Conservation (phyloP, 2,329 filamentous ascomycete genomes). For the Fonsecaea nubica region DNA sequence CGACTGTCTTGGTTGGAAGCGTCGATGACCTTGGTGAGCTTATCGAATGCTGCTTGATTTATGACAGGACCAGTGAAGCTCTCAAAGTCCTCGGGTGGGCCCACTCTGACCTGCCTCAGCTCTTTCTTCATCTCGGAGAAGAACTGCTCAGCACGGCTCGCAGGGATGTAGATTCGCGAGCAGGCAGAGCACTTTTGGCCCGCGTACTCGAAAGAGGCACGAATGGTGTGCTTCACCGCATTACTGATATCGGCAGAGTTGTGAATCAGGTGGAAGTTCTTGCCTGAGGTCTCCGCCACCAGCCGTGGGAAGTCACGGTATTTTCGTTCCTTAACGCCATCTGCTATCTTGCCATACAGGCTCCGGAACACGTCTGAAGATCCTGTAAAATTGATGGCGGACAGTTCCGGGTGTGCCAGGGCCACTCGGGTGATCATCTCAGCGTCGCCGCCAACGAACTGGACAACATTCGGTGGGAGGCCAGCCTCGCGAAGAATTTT, state of each 20-base stretch:
- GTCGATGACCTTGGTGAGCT: conserved; percentile 74
- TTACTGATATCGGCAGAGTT: conserved; percentile 73
- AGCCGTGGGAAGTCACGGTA: conserved; percentile 81
- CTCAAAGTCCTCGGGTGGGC: conserved; percentile 67
- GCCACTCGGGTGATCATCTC: conserved; percentile 77
- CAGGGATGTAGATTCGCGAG: conserved; percentile 75
- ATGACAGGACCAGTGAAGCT: conserved; percentile 87
- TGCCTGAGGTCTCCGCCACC: conserved; percentile 82
- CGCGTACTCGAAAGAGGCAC: conserved; percentile 81
- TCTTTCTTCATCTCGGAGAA: conserved; percentile 68
- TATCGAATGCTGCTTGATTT: conserved; percentile 76
- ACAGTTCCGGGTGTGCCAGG: conserved; percentile 75
- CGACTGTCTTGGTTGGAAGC: conserved; percentile 71
- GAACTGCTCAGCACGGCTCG: conserved; percentile 73
- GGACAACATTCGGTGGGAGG: conserved; percentile 80
- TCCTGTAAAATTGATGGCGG: conserved; percentile 84
- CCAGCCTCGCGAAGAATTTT: conserved; percentile 87
- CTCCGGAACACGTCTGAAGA: conserved; percentile 84
- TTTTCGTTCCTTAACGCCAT: conserved; percentile 74
- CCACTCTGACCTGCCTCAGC: conserved; percentile 69
- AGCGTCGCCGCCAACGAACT: conserved; percentile 84
- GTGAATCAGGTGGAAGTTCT: conserved; percentile 85
- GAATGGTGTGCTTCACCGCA: conserved; percentile 75
- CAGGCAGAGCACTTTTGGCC: conserved; percentile 85
- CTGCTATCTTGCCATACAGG: conserved; percentile 79